These are phyloP conservation scores for Calonectria honghensis DNA, from an alignment of 2,329 filamentous ascomycete genomes.

Conservation along the genomic window DNA sequence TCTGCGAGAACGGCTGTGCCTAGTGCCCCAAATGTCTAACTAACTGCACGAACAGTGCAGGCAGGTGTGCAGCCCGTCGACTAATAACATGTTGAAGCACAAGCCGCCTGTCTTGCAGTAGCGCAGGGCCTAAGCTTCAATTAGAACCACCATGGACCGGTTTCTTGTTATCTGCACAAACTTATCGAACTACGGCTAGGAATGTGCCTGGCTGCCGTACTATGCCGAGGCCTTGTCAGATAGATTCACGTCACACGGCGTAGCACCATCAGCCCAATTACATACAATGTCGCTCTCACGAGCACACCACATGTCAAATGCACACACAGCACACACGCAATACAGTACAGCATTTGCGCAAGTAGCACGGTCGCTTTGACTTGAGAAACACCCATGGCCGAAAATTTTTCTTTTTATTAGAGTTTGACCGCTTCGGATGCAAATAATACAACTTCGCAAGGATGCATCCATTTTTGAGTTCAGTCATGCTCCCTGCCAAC, in stretches of 20 bases:
- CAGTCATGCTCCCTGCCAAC: slow-evolving; percentile 9
- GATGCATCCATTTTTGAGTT: slow-evolving; percentile 19
- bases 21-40: background rate
- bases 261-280: background rate
- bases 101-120: slow-evolving; percentile 3
- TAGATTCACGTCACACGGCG: background rate
- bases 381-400: background rate
- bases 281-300: background rate
- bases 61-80: background rate
- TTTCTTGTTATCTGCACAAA: background rate
- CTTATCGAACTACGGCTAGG: background rate
- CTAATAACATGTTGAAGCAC: background rate
- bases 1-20: background rate
- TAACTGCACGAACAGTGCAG: background rate
- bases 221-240: slow-evolving; percentile 2
- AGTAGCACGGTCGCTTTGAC: background rate
- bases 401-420: slow-evolving; percentile 23
- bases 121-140: background rate
- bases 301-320: background rate
- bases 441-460: slow-evolving; percentile 13
- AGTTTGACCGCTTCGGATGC: slow-evolving; percentile 16
- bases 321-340: background rate
- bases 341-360: background rate
- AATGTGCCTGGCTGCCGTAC: background rate
- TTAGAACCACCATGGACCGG: background rate